Percentiles rank a stretch among this genome's conserved stretches.
Conservation (phyloP, 768 basidiomycete genomes). For the Suillus luteus region DNA sequence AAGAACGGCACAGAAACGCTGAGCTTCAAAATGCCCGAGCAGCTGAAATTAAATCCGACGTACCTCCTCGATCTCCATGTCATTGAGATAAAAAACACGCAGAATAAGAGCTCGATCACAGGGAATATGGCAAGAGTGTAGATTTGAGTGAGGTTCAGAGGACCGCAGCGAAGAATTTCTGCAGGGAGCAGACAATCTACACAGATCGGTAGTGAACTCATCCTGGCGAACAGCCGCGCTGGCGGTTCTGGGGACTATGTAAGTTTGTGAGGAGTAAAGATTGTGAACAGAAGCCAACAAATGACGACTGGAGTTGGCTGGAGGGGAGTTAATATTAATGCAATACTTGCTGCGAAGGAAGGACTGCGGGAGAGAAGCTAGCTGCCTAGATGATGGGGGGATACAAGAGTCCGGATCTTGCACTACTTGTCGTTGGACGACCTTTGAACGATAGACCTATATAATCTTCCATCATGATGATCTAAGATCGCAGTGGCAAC, state of each 20-base stretch:
- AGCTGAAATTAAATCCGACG: constrained; percentile 25
- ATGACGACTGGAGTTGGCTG: constrained; percentile 25
- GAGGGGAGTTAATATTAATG: constrained; percentile 35
- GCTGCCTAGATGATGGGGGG: constrained; percentile 30
- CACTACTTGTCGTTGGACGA: neutral
- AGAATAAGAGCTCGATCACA: constrained; percentile 61
- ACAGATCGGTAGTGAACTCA: constrained; percentile 50
- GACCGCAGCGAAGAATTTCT: constrained; percentile 69
- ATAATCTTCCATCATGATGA: constrained; percentile 1
- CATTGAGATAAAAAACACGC: constrained; percentile 50
- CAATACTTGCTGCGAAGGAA: constrained; percentile 44
- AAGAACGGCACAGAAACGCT: constrained; percentile 16
- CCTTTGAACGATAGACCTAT: neutral
- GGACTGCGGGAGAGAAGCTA: constrained; percentile 13
- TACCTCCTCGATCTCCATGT: constrained; percentile 53
- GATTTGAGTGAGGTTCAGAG: constrained; percentile 48
- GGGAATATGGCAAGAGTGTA: constrained; percentile 61
- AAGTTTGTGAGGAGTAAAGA: constrained; percentile 28
- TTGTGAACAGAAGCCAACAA: constrained; percentile 17
- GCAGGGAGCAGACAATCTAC: constrained; percentile 66
- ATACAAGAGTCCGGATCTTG: constrained; percentile 16
- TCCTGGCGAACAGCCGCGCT: constrained; percentile 11
- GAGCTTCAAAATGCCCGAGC: neutral
- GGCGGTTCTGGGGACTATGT: constrained; percentile 39
- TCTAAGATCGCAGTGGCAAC: neutral